Percentiles rank a stretch among this genome's conserved stretches.
These are phyloP conservation scores for Chamaenerion angustifolium DNA, from an alignment of 345 rosid species.

Conservation along the genomic window DNA sequence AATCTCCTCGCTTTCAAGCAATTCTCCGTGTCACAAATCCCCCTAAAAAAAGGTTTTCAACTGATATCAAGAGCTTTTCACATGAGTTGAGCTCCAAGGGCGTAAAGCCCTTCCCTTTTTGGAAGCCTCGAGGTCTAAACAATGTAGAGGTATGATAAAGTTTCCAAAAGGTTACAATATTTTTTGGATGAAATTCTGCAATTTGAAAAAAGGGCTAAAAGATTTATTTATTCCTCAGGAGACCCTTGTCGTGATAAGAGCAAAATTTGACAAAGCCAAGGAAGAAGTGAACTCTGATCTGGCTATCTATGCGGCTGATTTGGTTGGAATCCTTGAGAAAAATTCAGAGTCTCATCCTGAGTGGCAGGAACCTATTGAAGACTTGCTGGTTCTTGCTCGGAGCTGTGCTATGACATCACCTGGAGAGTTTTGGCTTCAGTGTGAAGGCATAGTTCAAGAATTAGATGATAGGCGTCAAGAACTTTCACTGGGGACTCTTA, in stretches of 20 bases:
- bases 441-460: slow-evolving; percentile 98
- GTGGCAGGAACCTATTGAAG: slow-evolving; percentile 97
- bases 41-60: slow-evolving; percentile 84
- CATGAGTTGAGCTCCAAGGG: slow-evolving; percentile 98
- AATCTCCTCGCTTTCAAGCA: slow-evolving; percentile 98
- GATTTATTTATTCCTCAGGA: slow-evolving; percentile 37
- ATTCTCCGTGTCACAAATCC: slow-evolving; percentile 93
- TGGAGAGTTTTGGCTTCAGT: slow-evolving; percentile 98
- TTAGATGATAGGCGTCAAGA: slow-evolving; percentile 97
- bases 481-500: slow-evolving; percentile 77
- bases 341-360: slow-evolving; percentile 97
- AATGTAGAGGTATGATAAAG: slow-evolving; percentile 58
- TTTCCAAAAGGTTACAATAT: slow-evolving; percentile 1
- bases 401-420: slow-evolving; percentile 89
- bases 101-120: slow-evolving; percentile 89
- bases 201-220: slow-evolving; percentile 9
- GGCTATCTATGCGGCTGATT: slow-evolving; percentile 92
- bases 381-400: slow-evolving; percentile 87
- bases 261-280: slow-evolving; percentile 94
- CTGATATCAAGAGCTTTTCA: slow-evolving; percentile 98
- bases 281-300: slow-evolving; percentile 99
- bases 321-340: slow-evolving; percentile 91
- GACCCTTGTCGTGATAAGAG: slow-evolving; percentile 63
- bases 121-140: slow-evolving; percentile 82
- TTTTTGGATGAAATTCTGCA: slow-evolving; percentile 5